Evolutionary conservation across 441 rosid species (phyloP).

Genomic region (Populus hybrid): DNA sequence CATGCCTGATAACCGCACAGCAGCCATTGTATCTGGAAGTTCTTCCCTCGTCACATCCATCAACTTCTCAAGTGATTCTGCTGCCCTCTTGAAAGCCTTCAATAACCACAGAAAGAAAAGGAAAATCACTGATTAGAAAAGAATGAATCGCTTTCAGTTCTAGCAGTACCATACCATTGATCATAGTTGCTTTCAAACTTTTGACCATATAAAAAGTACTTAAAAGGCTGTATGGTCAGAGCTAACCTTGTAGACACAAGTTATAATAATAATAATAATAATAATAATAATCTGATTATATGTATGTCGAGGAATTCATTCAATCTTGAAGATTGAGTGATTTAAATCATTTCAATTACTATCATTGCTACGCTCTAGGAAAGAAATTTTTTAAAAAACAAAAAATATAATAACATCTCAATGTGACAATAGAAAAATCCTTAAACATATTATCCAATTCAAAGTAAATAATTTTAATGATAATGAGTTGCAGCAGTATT

Average conservation of each 20-base stretch:
- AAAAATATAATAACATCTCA: neutral
- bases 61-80: slow-evolving; percentile 79
- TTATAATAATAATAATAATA: neutral
- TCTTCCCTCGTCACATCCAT: slow-evolving; percentile 84
- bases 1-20: slow-evolving; percentile 81
- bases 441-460: too few species aligned
- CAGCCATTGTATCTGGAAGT: slow-evolving; percentile 93
- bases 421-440: too few species aligned
- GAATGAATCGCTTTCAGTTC: too few species aligned
- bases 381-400: too few species aligned
- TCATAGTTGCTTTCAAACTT: too few species aligned
- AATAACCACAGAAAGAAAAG: neutral
- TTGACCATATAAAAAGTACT: neutral
- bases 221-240: neutral
- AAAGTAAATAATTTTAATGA: neutral
- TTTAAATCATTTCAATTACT: neutral
- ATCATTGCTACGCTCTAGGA: neutral
- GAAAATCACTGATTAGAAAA: neutral
- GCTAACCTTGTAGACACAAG: neutral
- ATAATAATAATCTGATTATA: neutral
- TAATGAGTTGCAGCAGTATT: neutral
- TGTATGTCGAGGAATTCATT: neutral
- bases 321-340: neutral
- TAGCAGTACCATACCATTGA: too few species aligned
- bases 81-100: slow-evolving; percentile 81